Conservation (phyloP, 2,329 filamentous ascomycete species). For the Ophiocordyceps camponoti-leonardi region DNA sequence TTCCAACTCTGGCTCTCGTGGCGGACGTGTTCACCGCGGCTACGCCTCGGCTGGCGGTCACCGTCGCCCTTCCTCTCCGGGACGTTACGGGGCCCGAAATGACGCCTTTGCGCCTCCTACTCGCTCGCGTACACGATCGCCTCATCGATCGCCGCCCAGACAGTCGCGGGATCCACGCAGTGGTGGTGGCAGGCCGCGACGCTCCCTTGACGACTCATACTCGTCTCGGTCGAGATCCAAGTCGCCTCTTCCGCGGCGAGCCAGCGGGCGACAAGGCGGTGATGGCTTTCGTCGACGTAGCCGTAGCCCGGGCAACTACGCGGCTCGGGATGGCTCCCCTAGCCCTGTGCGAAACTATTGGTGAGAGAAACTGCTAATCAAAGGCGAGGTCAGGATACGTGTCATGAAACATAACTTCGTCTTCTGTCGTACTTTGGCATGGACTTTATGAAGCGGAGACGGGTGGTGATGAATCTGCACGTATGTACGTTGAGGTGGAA, state of each 20-base stretch:
- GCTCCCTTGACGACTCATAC: constrained; percentile 22
- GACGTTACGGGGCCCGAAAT: constrained; percentile 24
- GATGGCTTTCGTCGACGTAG: constrained; percentile 24
- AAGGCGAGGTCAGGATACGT: no score
- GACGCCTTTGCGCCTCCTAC: constrained; percentile 49
- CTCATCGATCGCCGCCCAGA: constrained; percentile 20
- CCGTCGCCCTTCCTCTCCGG: constrained; percentile 12
- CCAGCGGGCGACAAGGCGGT: constrained; percentile 14
- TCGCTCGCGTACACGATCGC: constrained; percentile 25
- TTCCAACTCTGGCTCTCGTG: constrained; percentile 13
- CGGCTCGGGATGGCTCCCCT: constrained; percentile 21
- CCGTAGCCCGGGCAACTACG: constrained; percentile 26
- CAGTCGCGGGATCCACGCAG: constrained; percentile 7
- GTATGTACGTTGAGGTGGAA: no score
- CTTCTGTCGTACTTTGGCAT: no score
- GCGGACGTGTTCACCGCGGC: constrained; percentile 13
- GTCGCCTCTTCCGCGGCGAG: constrained; percentile 17
- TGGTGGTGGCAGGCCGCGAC: constrained; percentile 23
- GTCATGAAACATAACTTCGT: no score
- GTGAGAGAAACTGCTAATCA: constrained; percentile 3
- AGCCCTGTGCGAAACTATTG: constrained; percentile 19
- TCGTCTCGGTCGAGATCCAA: constrained; percentile 31
- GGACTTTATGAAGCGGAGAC: no score
- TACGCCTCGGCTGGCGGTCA: constrained; percentile 11
- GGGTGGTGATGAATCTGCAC: no score